phyloP scores from a whole-genome alignment of 208 protist species.

The Acanthamoeba sp. region DNA sequence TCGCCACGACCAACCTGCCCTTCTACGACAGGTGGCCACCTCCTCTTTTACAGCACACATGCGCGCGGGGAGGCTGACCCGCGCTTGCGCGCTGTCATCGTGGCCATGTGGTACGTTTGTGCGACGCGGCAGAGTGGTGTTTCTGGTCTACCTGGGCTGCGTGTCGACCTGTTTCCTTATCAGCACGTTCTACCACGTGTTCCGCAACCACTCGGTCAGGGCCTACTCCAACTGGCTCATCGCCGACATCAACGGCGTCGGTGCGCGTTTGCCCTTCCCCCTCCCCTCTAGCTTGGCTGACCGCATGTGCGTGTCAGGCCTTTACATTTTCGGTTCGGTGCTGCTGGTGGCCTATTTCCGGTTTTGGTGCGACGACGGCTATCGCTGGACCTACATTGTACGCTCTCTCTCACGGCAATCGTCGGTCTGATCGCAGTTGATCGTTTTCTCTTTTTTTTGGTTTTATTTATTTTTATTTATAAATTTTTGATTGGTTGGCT shows the following conservation, averaged over 20 bases:
- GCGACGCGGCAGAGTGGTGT: background rate
- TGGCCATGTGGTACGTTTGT: background rate
- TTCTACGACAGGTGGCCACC: background rate
- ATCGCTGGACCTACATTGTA: background rate
- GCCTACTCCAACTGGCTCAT: conserved; percentile 62
- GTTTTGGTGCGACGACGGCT: background rate
- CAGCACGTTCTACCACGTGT: conserved; percentile 65
- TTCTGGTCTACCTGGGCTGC: conserved; percentile 17
- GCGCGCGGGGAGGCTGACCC: no score
- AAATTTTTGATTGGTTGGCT: no score
- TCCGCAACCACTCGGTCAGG: conserved; percentile 29
- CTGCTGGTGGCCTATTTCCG: conserved; percentile 50
- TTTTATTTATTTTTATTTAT: background rate
- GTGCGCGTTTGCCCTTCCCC: background rate
- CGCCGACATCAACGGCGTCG: conserved; percentile 65
- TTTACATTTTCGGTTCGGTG: conserved; percentile 44
- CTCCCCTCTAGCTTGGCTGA: background rate
- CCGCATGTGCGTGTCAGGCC: background rate
- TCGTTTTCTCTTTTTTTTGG: background rate
- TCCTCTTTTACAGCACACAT: background rate
- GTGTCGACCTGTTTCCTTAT: conserved; percentile 53
- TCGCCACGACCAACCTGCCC: background rate
- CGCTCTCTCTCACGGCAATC: background rate
- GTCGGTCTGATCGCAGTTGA: no score
- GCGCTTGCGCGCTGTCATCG: background rate